Base-by-base conservation (phyloP, 2,329 filamentous ascomycete species). In the Cladosporium sp. region DNA sequence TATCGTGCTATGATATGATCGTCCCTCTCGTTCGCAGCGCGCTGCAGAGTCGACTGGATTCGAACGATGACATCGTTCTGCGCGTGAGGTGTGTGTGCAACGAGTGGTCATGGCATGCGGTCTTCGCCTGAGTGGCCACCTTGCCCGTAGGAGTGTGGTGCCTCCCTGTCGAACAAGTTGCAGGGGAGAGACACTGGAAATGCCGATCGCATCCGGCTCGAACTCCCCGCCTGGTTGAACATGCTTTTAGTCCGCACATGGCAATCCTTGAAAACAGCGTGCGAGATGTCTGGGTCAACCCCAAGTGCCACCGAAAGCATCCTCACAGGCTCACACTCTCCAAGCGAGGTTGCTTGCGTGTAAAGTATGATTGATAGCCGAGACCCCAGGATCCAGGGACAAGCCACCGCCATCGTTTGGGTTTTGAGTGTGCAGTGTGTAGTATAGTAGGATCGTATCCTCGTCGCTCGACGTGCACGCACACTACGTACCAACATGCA, bases 221-320 rank as follows among this genome's bases (percentile, higher is more conserved):
- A 36, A 30, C 30, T 62, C 59, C 59, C 59, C 59, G 59, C 47
- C 28, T 61, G 59, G 18, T 15, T 49, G n/a, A 14, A 61, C 32
- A 47, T 47, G 41, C 41, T 47, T 47, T 32, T 32, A 58, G 32
- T 58, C 18, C 24, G 36, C 44, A 54, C 59, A 62, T 62, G 59
- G 59, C 59, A 62, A 52, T 52, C 59, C 59, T 62, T 52, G 59
- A 62, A 47, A 54, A 18, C 41, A 47, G 41, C 41, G 41, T 47
- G 41, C n/a, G 10, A 24, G 41, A 11, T 47, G 41, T 47, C 41
- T 47, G 41, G n/a, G 3, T 47, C 41, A 47, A 47, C 41, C 41
- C 41, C 41, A 47, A 24, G 7, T 47, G 41, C 41, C 41, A 47
- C 57, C 26, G 10, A n/a, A 59, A 12, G 38, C 24, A 21, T 41